These are phyloP conservation scores for Trichoderma oligosporum DNA, from an alignment of 2,329 filamentous ascomycete genomes.

Conservation along the genomic window DNA sequence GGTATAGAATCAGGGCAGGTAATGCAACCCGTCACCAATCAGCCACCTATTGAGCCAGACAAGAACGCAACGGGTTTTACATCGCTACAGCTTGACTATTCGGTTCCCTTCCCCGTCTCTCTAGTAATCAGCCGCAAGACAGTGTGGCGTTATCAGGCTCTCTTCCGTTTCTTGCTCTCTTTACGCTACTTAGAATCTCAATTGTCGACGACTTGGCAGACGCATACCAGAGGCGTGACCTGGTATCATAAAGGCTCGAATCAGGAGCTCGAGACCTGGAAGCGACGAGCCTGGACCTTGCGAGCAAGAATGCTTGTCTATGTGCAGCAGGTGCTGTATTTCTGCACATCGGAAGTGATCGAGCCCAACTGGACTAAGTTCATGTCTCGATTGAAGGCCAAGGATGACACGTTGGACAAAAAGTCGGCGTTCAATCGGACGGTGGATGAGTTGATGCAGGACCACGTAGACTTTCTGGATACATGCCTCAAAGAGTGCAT, in stretches of 20 bases:
- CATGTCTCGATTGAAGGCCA: conserved; percentile 76
- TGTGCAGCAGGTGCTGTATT: conserved; percentile 93
- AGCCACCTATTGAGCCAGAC: conserved; percentile 65
- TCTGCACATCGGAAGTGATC: conserved; percentile 94
- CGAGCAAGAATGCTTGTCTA: conserved; percentile 94
- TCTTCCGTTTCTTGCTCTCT: conserved; percentile 91
- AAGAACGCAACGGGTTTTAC: conserved; percentile 89
- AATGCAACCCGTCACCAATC: conserved; percentile 67
- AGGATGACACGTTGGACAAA: conserved; percentile 28
- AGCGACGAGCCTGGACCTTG: conserved; percentile 85
- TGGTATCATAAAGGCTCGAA: conserved; percentile 81
- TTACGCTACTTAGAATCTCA: conserved; percentile 85
- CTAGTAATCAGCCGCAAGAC: conserved; percentile 95
- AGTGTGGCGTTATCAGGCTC: conserved; percentile 90
- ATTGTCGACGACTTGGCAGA: conserved; percentile 83
- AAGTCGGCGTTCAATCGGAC: conserved; percentile 55
- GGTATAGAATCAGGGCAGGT: conserved; percentile 88
- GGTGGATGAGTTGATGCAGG: conserved; percentile 97
- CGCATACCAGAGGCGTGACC: conserved; percentile 73
- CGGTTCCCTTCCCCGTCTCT: conserved; percentile 90
- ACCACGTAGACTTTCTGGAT: conserved; percentile 96
- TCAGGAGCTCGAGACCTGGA: conserved; percentile 80
- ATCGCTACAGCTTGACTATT: conserved; percentile 89
- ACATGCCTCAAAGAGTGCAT: conserved; percentile 99
- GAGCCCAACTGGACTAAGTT: conserved; percentile 95